phyloP scores from a whole-genome alignment of 2,329 filamentous ascomycete genomes.

The Rhynchosporium graminicola region DNA sequence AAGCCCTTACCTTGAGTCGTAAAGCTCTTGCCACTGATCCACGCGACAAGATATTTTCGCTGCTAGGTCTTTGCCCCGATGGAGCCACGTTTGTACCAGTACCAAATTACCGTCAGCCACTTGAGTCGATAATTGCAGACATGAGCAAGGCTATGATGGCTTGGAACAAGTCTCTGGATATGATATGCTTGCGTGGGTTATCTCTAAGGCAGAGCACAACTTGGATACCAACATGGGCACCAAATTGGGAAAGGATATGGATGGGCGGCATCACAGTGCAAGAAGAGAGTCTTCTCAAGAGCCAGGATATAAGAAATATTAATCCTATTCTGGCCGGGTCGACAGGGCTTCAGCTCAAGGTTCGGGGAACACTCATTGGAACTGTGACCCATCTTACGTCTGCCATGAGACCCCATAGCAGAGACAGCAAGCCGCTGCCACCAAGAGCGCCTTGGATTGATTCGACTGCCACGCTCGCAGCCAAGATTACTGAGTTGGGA shows the following conservation, averaged over 20 bases:
- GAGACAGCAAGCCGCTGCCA: background rate
- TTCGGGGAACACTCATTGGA: conserved; percentile 4
- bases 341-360: conserved; percentile 7
- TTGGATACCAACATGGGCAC: conserved; percentile 17
- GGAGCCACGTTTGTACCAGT: conserved; percentile 17
- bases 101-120: conserved; percentile 23
- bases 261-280: conserved; percentile 14
- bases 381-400: conserved; percentile 7
- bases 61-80: conserved; percentile 23
- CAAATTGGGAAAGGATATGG: conserved; percentile 19
- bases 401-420: conserved; percentile 4
- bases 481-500: background rate
- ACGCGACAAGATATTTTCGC: conserved; percentile 25
- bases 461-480: background rate
- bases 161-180: conserved; percentile 18
- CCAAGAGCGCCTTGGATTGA: conserved; percentile 16
- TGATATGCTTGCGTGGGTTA: conserved; percentile 20
- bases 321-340: conserved; percentile 15
- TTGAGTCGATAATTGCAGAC: conserved; percentile 20
- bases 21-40: conserved; percentile 21
- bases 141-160: conserved; percentile 21
- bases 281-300: conserved; percentile 8
- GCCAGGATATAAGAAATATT: background rate
- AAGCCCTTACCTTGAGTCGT: conserved; percentile 15
- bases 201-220: background rate